These are phyloP conservation scores for Ogataea wickerhamii DNA, from an alignment of 805 yeast species.

Conservation along the genomic window DNA sequence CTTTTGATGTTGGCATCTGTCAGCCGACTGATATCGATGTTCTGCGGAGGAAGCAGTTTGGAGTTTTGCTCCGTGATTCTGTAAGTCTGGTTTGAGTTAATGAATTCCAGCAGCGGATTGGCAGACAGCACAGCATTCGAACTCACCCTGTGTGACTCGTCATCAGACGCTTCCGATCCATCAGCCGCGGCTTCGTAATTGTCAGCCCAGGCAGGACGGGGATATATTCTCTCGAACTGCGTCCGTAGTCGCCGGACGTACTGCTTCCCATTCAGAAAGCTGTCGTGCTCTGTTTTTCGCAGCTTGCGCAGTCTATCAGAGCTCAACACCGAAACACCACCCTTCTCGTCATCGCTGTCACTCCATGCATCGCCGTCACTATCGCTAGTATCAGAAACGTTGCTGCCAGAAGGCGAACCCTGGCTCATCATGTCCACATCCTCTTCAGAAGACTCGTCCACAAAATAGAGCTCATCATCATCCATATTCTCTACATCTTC, in stretches of 20 bases:
- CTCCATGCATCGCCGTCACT: conserved; percentile 59
- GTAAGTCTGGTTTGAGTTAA: conserved; percentile 32
- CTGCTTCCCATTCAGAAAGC: conserved; percentile 31
- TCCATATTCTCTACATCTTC: conserved; percentile 32
- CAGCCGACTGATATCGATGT: conserved; percentile 72
- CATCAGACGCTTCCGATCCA: conserved; percentile 14
- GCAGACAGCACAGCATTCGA: conserved; percentile 24
- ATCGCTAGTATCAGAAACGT: conserved; percentile 26
- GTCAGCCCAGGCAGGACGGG: conserved; percentile 80
- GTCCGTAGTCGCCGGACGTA: conserved; percentile 41
- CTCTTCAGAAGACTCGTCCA: conserved; percentile 44
- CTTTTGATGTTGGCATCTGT: conserved; percentile 80
- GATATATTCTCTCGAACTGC: conserved; percentile 69
- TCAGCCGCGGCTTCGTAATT: conserved; percentile 53
- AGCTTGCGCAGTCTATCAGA: conserved; percentile 68
- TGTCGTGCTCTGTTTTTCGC: conserved; percentile 47
- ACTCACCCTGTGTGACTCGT: conserved; percentile 11
- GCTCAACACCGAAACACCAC: conserved; percentile 55
- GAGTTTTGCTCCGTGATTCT: conserved; percentile 30
- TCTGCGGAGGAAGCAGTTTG: conserved; percentile 63
- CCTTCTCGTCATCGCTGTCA: conserved; percentile 86
- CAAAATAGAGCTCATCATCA: conserved; percentile 43
- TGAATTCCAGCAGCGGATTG: conserved; percentile 32
- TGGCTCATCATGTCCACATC: conserved; percentile 16
- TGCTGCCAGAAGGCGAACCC: conserved; percentile 16